A percentile compares a stretch with the other conserved stretches of the same genome.
These are phyloP conservation scores for Wolfiporia cocos DNA, from an alignment of 1,284 basidiomycete genomes.

Conservation along the genomic window DNA sequence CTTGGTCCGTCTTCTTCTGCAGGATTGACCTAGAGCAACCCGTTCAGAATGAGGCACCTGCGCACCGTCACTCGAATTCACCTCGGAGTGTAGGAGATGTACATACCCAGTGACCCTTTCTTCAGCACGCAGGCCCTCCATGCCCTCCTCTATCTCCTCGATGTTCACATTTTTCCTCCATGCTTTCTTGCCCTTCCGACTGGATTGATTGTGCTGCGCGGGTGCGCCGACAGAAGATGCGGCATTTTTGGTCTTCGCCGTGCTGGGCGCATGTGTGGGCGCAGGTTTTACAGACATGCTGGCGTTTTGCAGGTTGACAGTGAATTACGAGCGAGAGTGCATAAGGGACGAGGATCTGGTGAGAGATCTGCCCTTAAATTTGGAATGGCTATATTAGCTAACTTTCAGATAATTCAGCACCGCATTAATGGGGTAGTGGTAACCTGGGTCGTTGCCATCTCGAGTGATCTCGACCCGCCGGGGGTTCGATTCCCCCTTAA, in stretches of 20 bases:
- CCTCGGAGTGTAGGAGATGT: too few relatives aligned
- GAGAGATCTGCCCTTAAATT: too few relatives aligned
- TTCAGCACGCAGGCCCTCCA: constrained; percentile 73
- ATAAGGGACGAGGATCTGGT: too few relatives aligned
- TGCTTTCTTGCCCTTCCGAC: constrained; percentile 84
- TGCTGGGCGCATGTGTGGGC: too few relatives aligned
- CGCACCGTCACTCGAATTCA: neutral
- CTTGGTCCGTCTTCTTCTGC: constrained; percentile 60
- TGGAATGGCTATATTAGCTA: neutral
- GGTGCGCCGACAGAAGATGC: constrained; percentile 48
- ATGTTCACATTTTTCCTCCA: constrained; percentile 93
- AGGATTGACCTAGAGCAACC: constrained; percentile 39
- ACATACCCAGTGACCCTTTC: constrained; percentile 74
- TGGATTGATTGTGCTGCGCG: constrained; percentile 64
- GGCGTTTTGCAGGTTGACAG: neutral
- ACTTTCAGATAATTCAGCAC: neutral
- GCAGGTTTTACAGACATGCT: neutral
- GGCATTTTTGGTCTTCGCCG: constrained; percentile 8
- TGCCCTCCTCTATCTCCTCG: constrained; percentile 62
- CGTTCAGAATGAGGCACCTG: neutral
- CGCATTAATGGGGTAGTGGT: constrained; percentile 3
- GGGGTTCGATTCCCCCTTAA: constrained; percentile 64
- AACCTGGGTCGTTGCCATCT: constrained; percentile 9
- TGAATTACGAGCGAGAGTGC: too few relatives aligned
- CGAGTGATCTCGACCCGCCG: constrained; percentile 50